A percentile compares a stretch with the other conserved stretches of the same genome.
phyloP scores from a whole-genome alignment of 495 filamentous ascomycete genomes.

The Neurospora sp. region DNA sequence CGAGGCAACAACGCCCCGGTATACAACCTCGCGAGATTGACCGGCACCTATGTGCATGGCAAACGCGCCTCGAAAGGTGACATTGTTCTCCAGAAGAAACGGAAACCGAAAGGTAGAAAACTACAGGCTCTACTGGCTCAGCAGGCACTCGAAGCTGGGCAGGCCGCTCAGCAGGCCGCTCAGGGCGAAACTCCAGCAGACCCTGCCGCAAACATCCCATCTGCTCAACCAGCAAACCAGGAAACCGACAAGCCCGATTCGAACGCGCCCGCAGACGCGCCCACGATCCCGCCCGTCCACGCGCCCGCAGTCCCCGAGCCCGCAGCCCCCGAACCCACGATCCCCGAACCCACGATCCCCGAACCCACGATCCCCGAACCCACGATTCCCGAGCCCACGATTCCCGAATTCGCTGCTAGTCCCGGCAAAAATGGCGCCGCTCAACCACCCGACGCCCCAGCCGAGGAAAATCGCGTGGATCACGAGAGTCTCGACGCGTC shows the following conservation, averaged over 20 bases:
- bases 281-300: background rate
- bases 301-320: background rate
- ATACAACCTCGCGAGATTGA: constrained; percentile 46
- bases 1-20: constrained; percentile 36
- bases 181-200: background rate
- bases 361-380: background rate
- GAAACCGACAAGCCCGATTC: background rate
- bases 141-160: background rate
- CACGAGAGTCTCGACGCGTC: background rate
- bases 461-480: background rate
- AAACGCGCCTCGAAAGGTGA: constrained; percentile 32
- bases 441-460: background rate
- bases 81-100: constrained; percentile 22
- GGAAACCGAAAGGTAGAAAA: constrained; percentile 1
- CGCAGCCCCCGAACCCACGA: background rate
- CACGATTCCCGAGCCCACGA: background rate
- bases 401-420: background rate
- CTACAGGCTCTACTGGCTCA: background rate
- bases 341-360: background rate
- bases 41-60: constrained; percentile 35
- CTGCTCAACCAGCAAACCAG: background rate
- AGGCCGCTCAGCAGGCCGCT: background rate
- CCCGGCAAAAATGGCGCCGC: constrained; percentile 11
- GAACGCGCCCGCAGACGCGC: background rate
- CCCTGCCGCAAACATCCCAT: background rate